Evolutionary conservation across 208 protist genomes (phyloP).

Genomic region (Endotrypanum monterogeii): DNA sequence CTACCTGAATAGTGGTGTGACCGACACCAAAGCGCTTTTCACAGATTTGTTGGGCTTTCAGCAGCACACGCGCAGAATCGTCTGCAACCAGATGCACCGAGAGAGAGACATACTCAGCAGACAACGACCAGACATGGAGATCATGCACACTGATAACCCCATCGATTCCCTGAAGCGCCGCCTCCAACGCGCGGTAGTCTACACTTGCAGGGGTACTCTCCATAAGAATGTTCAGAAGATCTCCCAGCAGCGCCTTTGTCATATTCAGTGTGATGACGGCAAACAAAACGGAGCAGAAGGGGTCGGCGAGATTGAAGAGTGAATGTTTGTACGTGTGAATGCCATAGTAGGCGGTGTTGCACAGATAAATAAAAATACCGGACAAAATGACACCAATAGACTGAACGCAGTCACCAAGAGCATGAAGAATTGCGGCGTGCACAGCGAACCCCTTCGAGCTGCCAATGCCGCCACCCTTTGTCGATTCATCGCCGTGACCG

Average conservation of each 20-base stretch:
- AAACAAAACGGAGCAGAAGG: constrained; percentile 86
- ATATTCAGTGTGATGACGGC: constrained; percentile 89
- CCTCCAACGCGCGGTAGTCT: constrained; percentile 53
- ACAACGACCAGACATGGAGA: constrained; percentile 91
- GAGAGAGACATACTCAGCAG: constrained; percentile 72
- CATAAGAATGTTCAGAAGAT: constrained; percentile 90
- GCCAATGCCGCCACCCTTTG: constrained; percentile 13
- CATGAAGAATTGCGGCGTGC: constrained; percentile 87
- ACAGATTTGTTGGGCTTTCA: constrained; percentile 67
- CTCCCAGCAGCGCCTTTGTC: constrained; percentile 62
- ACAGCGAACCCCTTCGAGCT: constrained; percentile 55
- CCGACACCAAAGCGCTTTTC: constrained; percentile 58
- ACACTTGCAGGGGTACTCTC: constrained; percentile 79
- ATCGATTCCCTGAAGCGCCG: constrained; percentile 52
- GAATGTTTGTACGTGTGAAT: constrained; percentile 51
- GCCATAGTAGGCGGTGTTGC: constrained; percentile 51
- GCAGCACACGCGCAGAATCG: constrained; percentile 41
- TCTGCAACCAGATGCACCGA: constrained; percentile 82
- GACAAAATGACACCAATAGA: constrained; percentile 88
- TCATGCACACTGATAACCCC: constrained; percentile 86
- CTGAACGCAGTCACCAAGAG: constrained; percentile 91
- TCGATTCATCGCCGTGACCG: constrained; percentile 33
- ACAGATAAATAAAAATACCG: constrained; percentile 77
- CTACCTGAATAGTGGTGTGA: constrained; percentile 92
- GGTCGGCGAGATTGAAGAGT: constrained; percentile 88